Percentiles rank a stretch among this genome's conserved stretches.
Evolutionary conservation across 352 stramenopile species (phyloP).

Genomic region (Phytophthora rubi): DNA sequence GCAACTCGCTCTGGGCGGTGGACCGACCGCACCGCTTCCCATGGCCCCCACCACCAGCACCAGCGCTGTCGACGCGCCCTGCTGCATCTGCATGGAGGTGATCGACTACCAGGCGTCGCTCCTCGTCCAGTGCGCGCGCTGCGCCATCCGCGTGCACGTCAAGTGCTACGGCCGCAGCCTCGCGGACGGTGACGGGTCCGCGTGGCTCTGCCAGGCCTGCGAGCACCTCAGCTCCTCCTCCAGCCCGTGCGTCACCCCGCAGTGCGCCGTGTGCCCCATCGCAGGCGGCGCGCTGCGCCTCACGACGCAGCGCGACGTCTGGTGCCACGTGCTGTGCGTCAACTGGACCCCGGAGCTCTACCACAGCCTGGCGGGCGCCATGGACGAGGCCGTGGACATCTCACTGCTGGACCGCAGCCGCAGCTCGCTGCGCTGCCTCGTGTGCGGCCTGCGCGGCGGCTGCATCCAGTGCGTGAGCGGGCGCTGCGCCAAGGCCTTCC

Average conservation of each 20-base stretch:
- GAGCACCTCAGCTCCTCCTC: constrained; percentile 27
- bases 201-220: constrained; percentile 80
- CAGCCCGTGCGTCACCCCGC: constrained; percentile 33
- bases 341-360: constrained; percentile 91
- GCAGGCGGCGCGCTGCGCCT: constrained; percentile 76
- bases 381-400: constrained; percentile 76
- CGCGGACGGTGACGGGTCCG: constrained; percentile 28
- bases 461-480: constrained; percentile 91
- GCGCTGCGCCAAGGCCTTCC: constrained; percentile 83
- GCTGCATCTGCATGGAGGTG: constrained; percentile 80
- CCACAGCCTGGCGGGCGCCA: constrained; percentile 59
- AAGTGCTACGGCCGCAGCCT: constrained; percentile 80
- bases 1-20: too few relatives aligned
- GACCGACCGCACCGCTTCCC: background rate
- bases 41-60: constrained; percentile 2
- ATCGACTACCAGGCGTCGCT: constrained; percentile 64
- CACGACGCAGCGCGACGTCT: constrained; percentile 63
- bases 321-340: constrained; percentile 86
- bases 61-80: too few relatives aligned
- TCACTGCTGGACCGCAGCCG: constrained; percentile 69
- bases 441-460: constrained; percentile 83
- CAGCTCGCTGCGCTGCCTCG: constrained; percentile 72
- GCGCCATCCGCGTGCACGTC: constrained; percentile 72
- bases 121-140: constrained; percentile 70
- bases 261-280: constrained; percentile 74